Base-by-base conservation (phyloP, 2,329 filamentous ascomycete genomes). In the Fusarium zealandicum region DNA sequence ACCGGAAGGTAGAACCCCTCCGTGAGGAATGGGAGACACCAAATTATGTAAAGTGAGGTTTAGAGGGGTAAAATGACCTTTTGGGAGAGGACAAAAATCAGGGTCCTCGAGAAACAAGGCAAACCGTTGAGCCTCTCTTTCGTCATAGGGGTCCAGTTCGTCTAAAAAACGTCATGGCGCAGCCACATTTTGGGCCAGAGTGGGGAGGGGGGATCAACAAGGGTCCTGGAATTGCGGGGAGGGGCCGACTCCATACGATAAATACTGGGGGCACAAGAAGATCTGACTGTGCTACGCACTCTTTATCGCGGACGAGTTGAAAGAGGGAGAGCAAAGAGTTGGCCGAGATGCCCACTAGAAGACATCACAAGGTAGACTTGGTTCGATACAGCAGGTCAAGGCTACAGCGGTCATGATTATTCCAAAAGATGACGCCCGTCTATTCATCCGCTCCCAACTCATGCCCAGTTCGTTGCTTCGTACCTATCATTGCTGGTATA, bases 71-170 rank as follows among this genome's bases (percentile, higher is more conserved):
- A 31, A 31, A 5, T 3, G 28, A 3, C 22, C 8, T 8, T 25
- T 5, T 25, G 9, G 9, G 22, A 9, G 8, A 9, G 9, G 22
- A 25, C 22, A 25, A 9, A 25, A 25, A 25, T 9, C 22, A 25
- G 22, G 22, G 22, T 25, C 22, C 8, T 25, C 7, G 3, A 9
- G 8, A 25, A 25, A 25, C 22, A 7, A 25, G 22, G 4, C 22
- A 8, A 25, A 25, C 22, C 7, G 22, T 25, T 7, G 8, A 25
- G 22, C 22, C 22, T 25, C 22, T 25, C 22, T 25, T 25, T 25
- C 22, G 22, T 62, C 59, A 62, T 62, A 59, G 40, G 59, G 59
- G 59, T 62, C 59, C 59, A 60, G 39, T 51, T 55, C 51, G 32
- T n/a, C 22, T 44, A 16, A 30, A 18, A 27, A 35, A 62, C 59